Base-by-base conservation (phyloP, 192 early-diverging fungal genomes). In the Gigaspora rosea region DNA sequence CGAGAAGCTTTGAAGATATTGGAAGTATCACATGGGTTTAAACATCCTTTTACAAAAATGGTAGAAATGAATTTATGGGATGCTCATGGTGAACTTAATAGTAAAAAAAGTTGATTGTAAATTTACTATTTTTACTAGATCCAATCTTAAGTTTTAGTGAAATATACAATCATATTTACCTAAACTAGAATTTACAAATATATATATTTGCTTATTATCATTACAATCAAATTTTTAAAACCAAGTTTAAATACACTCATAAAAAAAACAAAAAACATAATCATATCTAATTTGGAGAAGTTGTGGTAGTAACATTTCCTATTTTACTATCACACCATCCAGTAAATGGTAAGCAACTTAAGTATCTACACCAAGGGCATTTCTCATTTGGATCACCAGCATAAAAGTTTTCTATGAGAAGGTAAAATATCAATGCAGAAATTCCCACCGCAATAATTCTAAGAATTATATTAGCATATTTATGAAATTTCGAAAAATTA, bases 351-450 rank as follows among this genome's bases (percentile, higher is more conserved):
- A 87, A 18, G 27, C 85, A 83, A 75, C 77, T 82, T 12, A 91
- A 71, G 76, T 91, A 90, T 78, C 82, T 90, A 80, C 90, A 92
- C 83, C 86, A 87, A 22, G 79, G 84, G 75, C 90, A 92, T 32
- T 80, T 83, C 64, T 87, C 78, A 3, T 10, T 77, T 18, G 79
- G 81, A 48, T 82, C 78, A 5, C 73, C 77, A 27, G 77, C 69
- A 82, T 89, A 91, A 62, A 90, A 91, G 54, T 83, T 80, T 20
- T 63, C 81, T 68, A 88, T 79, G 11, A 78, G 75, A 2, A 83
- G 58, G 5, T 80, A 79, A 67, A 88, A 85, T 18, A 88, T 64
- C 4, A 84, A 50, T 16, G 88, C 72, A 8, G 87, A 59, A 36
- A 85, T 41, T 0, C 80, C 81, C 3, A 87, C 57, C 8, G 85